Base-by-base conservation (phyloP, 768 basidiomycete species). In the Paxillus involutus region DNA sequence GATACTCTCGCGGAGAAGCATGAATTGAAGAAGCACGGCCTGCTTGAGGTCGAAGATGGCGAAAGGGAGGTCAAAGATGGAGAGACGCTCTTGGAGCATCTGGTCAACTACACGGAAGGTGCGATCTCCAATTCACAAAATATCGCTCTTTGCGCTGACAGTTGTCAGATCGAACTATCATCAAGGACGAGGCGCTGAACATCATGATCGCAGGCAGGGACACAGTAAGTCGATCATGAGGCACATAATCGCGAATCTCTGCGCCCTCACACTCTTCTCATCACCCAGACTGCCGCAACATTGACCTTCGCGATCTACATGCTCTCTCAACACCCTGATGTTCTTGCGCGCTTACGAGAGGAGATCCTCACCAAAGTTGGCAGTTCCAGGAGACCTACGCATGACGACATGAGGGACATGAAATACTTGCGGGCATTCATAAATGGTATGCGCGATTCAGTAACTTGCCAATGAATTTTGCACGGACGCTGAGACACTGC, bases 381-480 rank as follows among this genome's bases (percentile, higher is more conserved):
- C 0, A 63, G 70, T 1, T 71, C 70, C 1, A 72, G 73, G 1
- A 71, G 76, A 11, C 86, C 84, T 4, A 77, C 77, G 3, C 78
- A 77, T 49, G 80, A 82, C 42, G 80, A 84, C 56, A 77, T 87
- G 58, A 73, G 73, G 29, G 80, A 81, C 4, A 82, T 86, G 81
- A 85, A 81, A 63, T 86, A 80, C 57, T 65, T 86, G 13, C 73
- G 82, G 24, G 86, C 85, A 1, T 81, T 87, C 21, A 78, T 87
- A 46, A 86, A 87, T 57, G 84, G 84, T 84, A 19, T 12, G 70
- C 47, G 4, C 43, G 8, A 42, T 9, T 37, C 42, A 9, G 19
- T 30, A 40, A 32, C 13, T 13, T 41, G 26, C 16, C n/a, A 9
- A 2, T 3, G 9, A 43, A 13, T 9, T 30, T 8, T 43, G 10